A percentile compares a stretch with the other conserved stretches of the same genome.
phyloP scores from a whole-genome alignment of 495 filamentous ascomycete genomes.

The Amniculicola lignicola region DNA sequence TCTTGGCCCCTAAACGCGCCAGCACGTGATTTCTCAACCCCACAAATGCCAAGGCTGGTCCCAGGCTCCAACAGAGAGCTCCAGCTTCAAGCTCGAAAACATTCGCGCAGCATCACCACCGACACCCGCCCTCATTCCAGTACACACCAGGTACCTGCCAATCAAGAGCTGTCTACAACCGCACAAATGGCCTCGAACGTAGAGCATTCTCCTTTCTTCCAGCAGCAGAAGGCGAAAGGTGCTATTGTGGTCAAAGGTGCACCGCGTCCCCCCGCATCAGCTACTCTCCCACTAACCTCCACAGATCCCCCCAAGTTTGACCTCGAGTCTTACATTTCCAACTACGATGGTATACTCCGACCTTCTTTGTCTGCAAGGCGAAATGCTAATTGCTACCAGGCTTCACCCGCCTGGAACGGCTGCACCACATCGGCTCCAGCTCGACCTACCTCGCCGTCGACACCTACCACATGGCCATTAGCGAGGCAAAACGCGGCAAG shows the following conservation, averaged over 20 bases:
- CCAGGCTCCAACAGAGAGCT: not conserved
- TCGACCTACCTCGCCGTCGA: slow-evolving; percentile 76
- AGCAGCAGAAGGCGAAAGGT: slow-evolving; percentile 6
- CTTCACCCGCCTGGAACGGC: slow-evolving; percentile 71
- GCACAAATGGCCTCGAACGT: slow-evolving; percentile 25
- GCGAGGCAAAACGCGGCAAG: slow-evolving; percentile 67
- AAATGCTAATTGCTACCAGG: slow-evolving; percentile 41
- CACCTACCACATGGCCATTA: slow-evolving; percentile 72
- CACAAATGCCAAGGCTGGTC: not conserved
- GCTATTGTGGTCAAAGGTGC: slow-evolving; percentile 23
- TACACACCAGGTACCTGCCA: not conserved
- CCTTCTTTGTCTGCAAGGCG: not conserved
- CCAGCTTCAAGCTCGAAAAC: not conserved
- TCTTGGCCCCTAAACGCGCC: too few relatives aligned
- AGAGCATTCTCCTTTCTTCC: slow-evolving; percentile 30
- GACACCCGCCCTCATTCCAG: not conserved
- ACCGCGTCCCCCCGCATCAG: not conserved
- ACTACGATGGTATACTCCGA: slow-evolving; percentile 69
- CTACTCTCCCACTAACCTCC: slow-evolving; percentile 37
- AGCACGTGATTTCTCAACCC: too few relatives aligned
- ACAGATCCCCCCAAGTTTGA: slow-evolving; percentile 81
- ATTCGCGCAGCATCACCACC: not conserved
- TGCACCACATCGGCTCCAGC: slow-evolving; percentile 73
- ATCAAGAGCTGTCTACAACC: not conserved
- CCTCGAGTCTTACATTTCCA: slow-evolving; percentile 85